Percentiles rank a stretch among this genome's conserved stretches.
These are phyloP conservation scores for Thalassiosira livingstoniorum DNA, from an alignment of 352 stramenopile species.

Conservation along the genomic window DNA sequence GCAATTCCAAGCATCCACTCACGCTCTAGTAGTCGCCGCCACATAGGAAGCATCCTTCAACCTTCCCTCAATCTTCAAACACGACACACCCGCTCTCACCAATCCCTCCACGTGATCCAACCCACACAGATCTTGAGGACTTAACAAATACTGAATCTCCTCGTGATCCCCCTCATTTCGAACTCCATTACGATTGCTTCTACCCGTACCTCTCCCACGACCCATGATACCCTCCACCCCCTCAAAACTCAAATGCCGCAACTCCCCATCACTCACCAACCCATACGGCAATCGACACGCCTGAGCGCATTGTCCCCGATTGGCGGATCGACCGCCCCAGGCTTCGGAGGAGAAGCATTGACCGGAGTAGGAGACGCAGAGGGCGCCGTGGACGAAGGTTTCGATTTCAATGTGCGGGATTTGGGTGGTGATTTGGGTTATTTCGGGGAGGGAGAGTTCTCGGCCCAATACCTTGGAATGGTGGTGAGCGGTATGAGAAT, in stretches of 20 bases:
- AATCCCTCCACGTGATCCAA: conserved; percentile 79
- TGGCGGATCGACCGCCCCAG: conserved; percentile 78
- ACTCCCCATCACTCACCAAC: conserved; percentile 73
- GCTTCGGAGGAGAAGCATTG: conserved; percentile 84
- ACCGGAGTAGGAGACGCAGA: conserved; percentile 81
- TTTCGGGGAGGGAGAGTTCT: conserved; percentile 77
- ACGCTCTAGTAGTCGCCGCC: conserved; percentile 76
- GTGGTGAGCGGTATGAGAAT: neutral
- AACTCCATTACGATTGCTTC: neutral
- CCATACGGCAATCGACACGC: conserved; percentile 81
- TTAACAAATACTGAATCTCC: conserved; percentile 76
- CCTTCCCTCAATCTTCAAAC: conserved; percentile 84
- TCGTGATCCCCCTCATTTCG: conserved; percentile 22
- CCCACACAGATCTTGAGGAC: conserved; percentile 83
- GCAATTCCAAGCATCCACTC: conserved; percentile 18
- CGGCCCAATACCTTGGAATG: conserved; percentile 68
- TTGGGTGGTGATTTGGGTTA: conserved; percentile 58
- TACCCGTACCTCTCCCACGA: neutral
- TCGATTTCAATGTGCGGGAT: conserved; percentile 76
- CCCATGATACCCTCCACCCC: conserved; percentile 62
- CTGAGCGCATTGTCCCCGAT: conserved; percentile 84
- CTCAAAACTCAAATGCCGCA: conserved; percentile 64
- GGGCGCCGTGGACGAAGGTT: conserved; percentile 82
- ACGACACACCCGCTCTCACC: conserved; percentile 71
- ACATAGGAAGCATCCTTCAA: conserved; percentile 84